phyloP scores from a whole-genome alignment of 176 grass and related monocot species.

The Cymbopogon citratus region DNA sequence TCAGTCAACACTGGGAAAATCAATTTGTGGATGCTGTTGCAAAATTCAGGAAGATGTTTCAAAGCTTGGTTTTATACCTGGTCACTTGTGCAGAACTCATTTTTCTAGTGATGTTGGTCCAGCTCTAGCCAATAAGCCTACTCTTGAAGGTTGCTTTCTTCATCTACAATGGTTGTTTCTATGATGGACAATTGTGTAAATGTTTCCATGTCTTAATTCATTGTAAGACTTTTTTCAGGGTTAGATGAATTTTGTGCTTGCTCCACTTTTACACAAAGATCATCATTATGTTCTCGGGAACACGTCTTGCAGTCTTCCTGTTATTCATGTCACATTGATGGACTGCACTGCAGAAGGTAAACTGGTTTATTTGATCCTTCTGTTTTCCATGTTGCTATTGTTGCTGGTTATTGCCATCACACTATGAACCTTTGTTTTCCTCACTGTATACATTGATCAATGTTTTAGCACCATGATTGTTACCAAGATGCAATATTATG shows the following conservation, averaged over 20 bases:
- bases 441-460: background rate
- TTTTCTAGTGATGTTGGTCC: slow-evolving; percentile 34
- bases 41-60: slow-evolving; percentile 47
- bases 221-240: slow-evolving; percentile 31
- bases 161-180: background rate
- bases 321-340: slow-evolving; percentile 36
- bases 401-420: background rate
- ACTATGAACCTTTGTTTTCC: background rate
- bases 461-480: background rate
- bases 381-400: background rate
- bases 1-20: slow-evolving; percentile 36
- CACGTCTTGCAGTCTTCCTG: slow-evolving; percentile 45
- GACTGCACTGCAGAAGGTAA: slow-evolving; percentile 56
- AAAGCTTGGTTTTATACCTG: slow-evolving; percentile 45
- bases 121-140: slow-evolving; percentile 27
- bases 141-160: slow-evolving; percentile 44
- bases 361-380: slow-evolving; percentile 20
- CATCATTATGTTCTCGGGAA: slow-evolving; percentile 41
- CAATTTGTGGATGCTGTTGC: slow-evolving; percentile 45
- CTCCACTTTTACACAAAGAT: slow-evolving; percentile 28
- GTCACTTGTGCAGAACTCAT: slow-evolving; percentile 38
- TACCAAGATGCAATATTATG: background rate
- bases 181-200: slow-evolving; percentile 18
- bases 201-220: slow-evolving; percentile 26
- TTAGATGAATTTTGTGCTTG: slow-evolving; percentile 40